Evolutionary conservation across 306 rosid genomes (phyloP).

Genomic region (Ziziphus jujuba): DNA sequence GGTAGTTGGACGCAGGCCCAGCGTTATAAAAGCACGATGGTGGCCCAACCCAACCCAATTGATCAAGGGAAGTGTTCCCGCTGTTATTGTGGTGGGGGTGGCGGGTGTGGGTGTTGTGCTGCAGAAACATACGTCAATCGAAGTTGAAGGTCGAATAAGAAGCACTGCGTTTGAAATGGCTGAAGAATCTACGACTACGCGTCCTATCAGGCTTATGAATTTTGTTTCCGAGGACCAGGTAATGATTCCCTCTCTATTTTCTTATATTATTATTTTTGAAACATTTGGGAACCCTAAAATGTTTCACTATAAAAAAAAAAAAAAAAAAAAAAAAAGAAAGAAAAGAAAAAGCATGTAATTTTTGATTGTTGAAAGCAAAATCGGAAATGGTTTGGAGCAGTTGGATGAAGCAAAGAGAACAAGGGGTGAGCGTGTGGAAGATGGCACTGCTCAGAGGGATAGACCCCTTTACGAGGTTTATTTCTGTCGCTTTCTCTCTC

Average conservation of each 20-base stretch:
- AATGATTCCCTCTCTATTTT: constrained; percentile 1
- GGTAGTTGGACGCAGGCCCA: too few species aligned
- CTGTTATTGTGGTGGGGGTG: neutral
- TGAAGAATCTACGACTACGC: constrained; percentile 48
- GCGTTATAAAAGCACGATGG: too few species aligned
- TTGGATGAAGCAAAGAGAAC: constrained; percentile 67
- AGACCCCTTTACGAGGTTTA: constrained; percentile 84
- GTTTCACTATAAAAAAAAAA: neutral
- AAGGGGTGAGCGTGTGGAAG: constrained; percentile 87
- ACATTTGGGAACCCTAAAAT: too few species aligned
- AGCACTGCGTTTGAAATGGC: constrained; percentile 38
- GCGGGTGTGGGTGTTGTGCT: neutral
- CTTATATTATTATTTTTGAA: neutral
- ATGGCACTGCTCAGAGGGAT: constrained; percentile 88
- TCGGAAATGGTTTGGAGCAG: constrained; percentile 26
- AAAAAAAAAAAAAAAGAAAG: constrained; percentile 14
- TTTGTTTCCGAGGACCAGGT: constrained; percentile 94
- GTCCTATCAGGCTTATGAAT: constrained; percentile 66
- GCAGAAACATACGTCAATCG: neutral
- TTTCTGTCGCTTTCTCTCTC: neutral
- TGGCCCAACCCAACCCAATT: too few species aligned
- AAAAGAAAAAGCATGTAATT: neutral
- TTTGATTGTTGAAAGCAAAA: neutral
- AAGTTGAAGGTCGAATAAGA: too few species aligned
- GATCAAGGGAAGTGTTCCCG: too few species aligned